phyloP scores from a whole-genome alignment of 306 rosid genomes.

The Cucurbita pepo region DNA sequence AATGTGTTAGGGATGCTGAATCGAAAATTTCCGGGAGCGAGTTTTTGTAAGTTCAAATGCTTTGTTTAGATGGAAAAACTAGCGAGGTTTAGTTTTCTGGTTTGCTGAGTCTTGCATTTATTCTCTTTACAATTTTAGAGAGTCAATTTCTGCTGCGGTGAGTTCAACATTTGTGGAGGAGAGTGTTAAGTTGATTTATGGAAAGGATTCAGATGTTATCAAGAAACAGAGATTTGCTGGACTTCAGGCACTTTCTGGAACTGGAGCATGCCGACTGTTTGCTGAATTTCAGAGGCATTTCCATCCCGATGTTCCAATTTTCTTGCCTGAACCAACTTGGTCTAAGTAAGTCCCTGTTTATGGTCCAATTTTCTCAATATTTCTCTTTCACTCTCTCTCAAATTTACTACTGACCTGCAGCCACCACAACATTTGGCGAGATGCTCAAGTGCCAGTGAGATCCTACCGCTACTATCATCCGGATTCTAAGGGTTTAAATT shows the following conservation, averaged over 20 bases:
- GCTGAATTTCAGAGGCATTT: conserved; percentile 25
- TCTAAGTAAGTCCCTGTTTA: conserved; percentile 17
- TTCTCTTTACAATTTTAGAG: conserved; percentile 7
- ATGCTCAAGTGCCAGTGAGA: conserved; percentile 19
- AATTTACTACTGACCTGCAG: conserved; percentile 1
- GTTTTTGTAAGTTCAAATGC: conserved; percentile 16
- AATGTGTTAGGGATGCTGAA: conserved; percentile 28
- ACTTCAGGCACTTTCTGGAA: conserved; percentile 23
- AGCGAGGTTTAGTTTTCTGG: not conserved
- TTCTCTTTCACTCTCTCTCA: not conserved
- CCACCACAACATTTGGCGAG: conserved; percentile 27
- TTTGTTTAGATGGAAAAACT: not conserved
- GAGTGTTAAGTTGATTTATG: conserved; percentile 21
- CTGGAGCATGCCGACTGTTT: conserved; percentile 26
- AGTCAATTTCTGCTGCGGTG: conserved; percentile 8
- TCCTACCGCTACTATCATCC: conserved; percentile 20
- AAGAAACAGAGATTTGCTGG: conserved; percentile 14
- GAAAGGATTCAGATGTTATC: conserved; percentile 12
- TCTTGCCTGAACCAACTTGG: conserved; percentile 25
- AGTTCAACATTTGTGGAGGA: conserved; percentile 20
- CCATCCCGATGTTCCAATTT: conserved; percentile 16
- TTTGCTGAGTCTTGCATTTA: conserved; percentile 3
- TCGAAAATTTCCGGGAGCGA: conserved; percentile 16
- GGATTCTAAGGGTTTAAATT: conserved; percentile 16
- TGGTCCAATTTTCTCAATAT: not conserved